Percentiles rank a stretch among this genome's conserved stretches.
Conservation (phyloP, 225 moss, liverwort and hornwort species). For the Marchantia polymorpha region DNA sequence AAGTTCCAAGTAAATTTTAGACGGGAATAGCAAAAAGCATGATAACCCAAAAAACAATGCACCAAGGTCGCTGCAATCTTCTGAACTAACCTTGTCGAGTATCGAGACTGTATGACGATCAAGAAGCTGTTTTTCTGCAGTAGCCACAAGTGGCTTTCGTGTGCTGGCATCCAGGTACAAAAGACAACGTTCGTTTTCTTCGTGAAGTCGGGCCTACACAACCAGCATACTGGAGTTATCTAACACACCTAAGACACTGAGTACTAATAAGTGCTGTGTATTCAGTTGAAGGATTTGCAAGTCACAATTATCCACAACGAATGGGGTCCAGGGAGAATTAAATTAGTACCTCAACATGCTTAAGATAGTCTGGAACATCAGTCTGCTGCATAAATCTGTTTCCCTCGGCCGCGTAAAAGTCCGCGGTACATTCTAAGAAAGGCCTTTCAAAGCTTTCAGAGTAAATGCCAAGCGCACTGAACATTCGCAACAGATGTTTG, state of each 20-base stretch:
- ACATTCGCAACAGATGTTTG: slow-evolving; percentile 97
- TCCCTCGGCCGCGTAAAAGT: slow-evolving; percentile 95
- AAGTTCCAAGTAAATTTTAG: too few species aligned
- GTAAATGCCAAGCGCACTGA: slow-evolving; percentile 88
- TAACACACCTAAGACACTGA: too few species aligned
- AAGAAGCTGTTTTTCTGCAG: slow-evolving; percentile 95
- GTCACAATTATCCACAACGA: neutral
- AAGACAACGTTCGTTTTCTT: slow-evolving; percentile 95
- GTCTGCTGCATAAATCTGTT: slow-evolving; percentile 97
- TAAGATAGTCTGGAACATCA: slow-evolving; percentile 96
- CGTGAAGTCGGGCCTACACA: slow-evolving; percentile 67
- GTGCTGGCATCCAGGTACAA: slow-evolving; percentile 93
- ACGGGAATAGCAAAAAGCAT: too few species aligned
- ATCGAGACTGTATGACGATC: slow-evolving; percentile 86
- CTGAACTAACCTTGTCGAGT: slow-evolving; percentile 64
- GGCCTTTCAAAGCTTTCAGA: slow-evolving; percentile 97
- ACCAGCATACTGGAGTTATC: neutral
- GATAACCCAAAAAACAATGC: neutral
- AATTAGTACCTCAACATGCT: slow-evolving; percentile 82
- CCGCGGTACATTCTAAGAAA: slow-evolving; percentile 90
- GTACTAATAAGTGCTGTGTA: neutral
- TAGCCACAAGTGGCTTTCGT: slow-evolving; percentile 76
- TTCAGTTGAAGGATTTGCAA: neutral
- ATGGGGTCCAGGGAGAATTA: neutral
- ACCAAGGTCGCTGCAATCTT: neutral